These are phyloP conservation scores for Moesziomyces aphidis DNA, from an alignment of 1,284 basidiomycete species.

Conservation along the genomic window DNA sequence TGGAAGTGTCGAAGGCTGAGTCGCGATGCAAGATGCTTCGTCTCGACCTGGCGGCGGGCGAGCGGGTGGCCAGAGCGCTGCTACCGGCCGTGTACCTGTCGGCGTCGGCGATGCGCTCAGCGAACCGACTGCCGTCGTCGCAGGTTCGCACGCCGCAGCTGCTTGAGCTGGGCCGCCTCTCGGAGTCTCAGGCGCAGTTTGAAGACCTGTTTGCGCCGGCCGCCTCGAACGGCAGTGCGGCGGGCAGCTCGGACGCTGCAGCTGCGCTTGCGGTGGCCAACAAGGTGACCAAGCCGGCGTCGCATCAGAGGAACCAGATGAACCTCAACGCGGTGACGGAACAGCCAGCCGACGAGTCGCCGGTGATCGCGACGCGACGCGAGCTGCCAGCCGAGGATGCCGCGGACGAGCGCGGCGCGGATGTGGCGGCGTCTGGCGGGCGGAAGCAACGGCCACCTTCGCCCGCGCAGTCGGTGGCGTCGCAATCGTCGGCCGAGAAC, in stretches of 20 bases:
- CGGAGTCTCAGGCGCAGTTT: conserved; percentile 38
- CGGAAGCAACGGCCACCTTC: conserved; percentile 3
- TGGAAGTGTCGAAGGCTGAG: conserved; percentile 52
- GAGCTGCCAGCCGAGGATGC: conserved; percentile 9
- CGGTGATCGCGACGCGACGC: conserved; percentile 23
- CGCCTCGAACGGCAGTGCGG: conserved; percentile 4
- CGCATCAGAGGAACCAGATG: conserved; percentile 47
- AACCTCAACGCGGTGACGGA: conserved; percentile 45
- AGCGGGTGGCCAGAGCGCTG: conserved; percentile 30
- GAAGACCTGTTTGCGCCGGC: conserved; percentile 41
- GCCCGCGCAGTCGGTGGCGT: conserved; percentile 9
- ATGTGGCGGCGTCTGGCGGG: not conserved
- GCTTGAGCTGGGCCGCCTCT: conserved; percentile 29
- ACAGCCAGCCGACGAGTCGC: conserved; percentile 44
- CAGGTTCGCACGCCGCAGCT: conserved; percentile 42
- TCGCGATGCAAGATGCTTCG: conserved; percentile 46
- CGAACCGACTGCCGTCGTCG: conserved; percentile 24
- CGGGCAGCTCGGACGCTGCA: not conserved
- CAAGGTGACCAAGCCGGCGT: conserved; percentile 39
- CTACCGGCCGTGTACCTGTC: conserved; percentile 32
- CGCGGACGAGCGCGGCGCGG: not conserved
- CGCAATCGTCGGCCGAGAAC: conserved; percentile 12
- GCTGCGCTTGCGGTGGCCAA: conserved; percentile 8
- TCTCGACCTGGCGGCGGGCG: conserved; percentile 50
- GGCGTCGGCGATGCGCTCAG: conserved; percentile 31